Evolutionary conservation across 31 red algal species (phyloP).

Genomic region (Endocladia muricata): DNA sequence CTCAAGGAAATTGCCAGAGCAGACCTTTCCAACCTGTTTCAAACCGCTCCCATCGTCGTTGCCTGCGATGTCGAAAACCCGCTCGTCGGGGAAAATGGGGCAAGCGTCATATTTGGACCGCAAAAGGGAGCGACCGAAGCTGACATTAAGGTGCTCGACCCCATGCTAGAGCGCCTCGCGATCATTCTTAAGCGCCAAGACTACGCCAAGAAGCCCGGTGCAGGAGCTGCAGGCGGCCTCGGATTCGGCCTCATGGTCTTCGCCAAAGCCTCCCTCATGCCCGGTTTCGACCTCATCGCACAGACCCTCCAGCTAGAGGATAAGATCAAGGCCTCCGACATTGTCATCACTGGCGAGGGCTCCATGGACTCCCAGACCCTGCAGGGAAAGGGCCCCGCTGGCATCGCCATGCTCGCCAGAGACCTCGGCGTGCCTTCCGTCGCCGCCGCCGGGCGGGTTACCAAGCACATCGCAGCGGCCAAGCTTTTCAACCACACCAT

Average conservation of each 20-base stretch:
- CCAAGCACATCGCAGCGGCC: not conserved
- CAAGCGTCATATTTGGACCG: not conserved
- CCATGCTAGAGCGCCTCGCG: not conserved
- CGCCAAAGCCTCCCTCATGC: not conserved
- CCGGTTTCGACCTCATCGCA: not conserved
- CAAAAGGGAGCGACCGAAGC: not conserved
- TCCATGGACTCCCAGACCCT: conserved; percentile 5
- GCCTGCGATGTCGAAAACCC: conserved; percentile 11
- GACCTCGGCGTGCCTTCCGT: not conserved
- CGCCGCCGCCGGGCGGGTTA: not conserved
- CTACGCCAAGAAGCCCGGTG: not conserved
- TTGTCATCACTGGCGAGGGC: conserved; percentile 14
- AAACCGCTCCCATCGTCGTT: not conserved
- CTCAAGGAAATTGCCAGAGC: not conserved
- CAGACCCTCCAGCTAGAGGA: not conserved
- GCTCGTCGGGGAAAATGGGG: conserved; percentile 3
- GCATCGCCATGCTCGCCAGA: not conserved
- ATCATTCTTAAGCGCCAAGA: not conserved
- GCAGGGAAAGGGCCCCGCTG: not conserved
- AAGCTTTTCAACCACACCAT: no score
- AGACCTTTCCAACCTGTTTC: not conserved
- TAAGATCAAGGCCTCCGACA: not conserved
- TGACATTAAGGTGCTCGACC: not conserved
- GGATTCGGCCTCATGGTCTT: not conserved
- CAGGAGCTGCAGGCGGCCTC: conserved; percentile 14